These are phyloP conservation scores for Ceratonia siliqua DNA, from an alignment of 306 rosid genomes.

Conservation along the genomic window DNA sequence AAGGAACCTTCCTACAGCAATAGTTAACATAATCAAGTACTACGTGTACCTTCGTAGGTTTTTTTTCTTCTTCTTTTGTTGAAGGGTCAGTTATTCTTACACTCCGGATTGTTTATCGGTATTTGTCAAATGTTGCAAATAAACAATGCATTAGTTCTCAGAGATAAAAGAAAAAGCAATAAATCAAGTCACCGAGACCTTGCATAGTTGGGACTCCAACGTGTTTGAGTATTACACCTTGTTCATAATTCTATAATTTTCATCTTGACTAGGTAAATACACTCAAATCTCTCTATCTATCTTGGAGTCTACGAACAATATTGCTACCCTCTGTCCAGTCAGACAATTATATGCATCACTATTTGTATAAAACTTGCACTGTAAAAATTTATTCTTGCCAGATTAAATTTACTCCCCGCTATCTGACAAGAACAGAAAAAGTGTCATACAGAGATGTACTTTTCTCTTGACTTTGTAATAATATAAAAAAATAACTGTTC, in stretches of 20 bases:
- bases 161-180: not conserved
- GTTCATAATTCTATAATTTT: slow-evolving; percentile 7
- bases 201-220: not conserved
- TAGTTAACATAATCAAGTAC: not conserved
- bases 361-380: not conserved
- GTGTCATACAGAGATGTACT: not conserved
- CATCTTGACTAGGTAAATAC: not conserved
- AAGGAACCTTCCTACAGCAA: not conserved
- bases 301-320: not conserved
- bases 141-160: not conserved
- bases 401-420: not conserved
- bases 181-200: not conserved
- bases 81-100: too few relatives aligned
- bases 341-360: not conserved
- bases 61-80: too few relatives aligned
- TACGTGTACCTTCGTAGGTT: not conserved
- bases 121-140: not conserved
- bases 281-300: not conserved
- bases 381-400: not conserved
- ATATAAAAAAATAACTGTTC: not conserved
- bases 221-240: not conserved
- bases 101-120: not conserved
- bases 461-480: not conserved
- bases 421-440: not conserved
- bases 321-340: not conserved